Evolutionary conservation across 768 basidiomycete genomes (phyloP).

Genomic region (Auriscalpium vulgare): DNA sequence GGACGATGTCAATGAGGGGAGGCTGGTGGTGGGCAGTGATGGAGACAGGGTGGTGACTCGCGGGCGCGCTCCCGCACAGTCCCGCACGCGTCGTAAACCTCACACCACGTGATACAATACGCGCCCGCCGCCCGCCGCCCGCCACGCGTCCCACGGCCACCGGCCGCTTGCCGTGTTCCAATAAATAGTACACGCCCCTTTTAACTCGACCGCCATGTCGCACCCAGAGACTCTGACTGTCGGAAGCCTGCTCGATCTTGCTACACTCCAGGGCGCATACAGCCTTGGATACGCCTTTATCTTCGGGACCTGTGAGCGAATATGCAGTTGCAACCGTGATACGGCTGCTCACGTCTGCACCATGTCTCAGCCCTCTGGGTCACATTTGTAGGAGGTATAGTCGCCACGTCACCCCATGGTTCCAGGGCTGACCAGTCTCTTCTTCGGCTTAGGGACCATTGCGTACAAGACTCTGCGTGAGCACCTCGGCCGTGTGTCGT

Average conservation of each 20-base stretch:
- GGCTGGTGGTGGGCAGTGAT: background rate
- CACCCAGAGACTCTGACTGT: constrained; percentile 10
- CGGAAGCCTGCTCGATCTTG: constrained; percentile 13
- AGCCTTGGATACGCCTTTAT: constrained; percentile 53
- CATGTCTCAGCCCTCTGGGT: constrained; percentile 42
- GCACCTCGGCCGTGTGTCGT: constrained; percentile 17
- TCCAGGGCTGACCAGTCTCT: constrained; percentile 6
- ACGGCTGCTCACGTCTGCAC: background rate
- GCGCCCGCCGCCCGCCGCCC: too few relatives aligned
- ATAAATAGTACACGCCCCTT: background rate
- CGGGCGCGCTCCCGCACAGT: background rate
- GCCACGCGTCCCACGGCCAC: too few relatives aligned
- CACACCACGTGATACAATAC: background rate
- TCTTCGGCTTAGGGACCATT: constrained; percentile 40
- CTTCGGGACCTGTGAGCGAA: constrained; percentile 60
- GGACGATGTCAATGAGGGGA: background rate
- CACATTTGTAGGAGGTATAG: constrained; percentile 54
- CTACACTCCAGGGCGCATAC: constrained; percentile 33
- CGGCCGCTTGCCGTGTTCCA: too few relatives aligned
- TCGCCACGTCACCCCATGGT: background rate
- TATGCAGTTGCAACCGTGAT: background rate
- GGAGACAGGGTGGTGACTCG: background rate
- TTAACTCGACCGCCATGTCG: constrained; percentile 8
- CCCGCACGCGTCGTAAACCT: background rate
- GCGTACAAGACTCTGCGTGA: constrained; percentile 51